A percentile compares a stretch with the other conserved stretches of the same genome.
Conservation (phyloP, 441 rosid genomes). For the Bocquillonia castaneifolia region DNA sequence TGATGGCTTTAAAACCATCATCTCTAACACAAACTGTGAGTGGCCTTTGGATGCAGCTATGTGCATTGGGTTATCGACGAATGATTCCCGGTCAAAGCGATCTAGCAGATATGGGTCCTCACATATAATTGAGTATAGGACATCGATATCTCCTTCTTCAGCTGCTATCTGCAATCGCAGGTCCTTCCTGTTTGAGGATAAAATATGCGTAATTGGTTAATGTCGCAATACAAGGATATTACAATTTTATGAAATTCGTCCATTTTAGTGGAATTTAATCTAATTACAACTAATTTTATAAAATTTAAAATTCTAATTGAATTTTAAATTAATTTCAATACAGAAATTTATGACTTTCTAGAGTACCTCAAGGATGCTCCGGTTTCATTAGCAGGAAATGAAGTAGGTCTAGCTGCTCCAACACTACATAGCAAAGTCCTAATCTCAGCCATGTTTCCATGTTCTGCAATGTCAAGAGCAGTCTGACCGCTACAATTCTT, state of each 20-base stretch:
- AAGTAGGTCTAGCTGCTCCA: neutral
- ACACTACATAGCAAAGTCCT: neutral
- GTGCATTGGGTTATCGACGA: conserved; percentile 22
- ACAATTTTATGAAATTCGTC: too few relatives aligned
- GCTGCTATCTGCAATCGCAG: conserved; percentile 4
- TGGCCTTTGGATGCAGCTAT: conserved; percentile 15
- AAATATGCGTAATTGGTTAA: too few relatives aligned
- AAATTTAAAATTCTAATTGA: too few relatives aligned
- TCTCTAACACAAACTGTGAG: conserved; percentile 25
- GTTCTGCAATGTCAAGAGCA: neutral
- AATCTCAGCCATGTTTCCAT: neutral
- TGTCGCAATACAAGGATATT: too few relatives aligned
- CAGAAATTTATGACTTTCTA: too few relatives aligned
- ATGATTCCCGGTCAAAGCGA: conserved; percentile 15
- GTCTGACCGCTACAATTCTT: too few relatives aligned
- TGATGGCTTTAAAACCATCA: conserved; percentile 27
- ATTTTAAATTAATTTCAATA: too few relatives aligned
- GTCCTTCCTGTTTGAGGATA: too few relatives aligned
- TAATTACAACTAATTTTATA: too few relatives aligned
- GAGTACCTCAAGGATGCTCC: too few relatives aligned
- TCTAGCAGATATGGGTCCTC: conserved; percentile 21
- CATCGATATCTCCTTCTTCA: conserved; percentile 22
- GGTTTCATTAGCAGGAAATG: too few relatives aligned
- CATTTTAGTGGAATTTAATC: too few relatives aligned
- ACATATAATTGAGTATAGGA: conserved; percentile 16